A percentile compares a stretch with the other conserved stretches of the same genome.
Conservation (phyloP, 1,284 basidiomycete genomes). For the Fomitopsis pinicola region DNA sequence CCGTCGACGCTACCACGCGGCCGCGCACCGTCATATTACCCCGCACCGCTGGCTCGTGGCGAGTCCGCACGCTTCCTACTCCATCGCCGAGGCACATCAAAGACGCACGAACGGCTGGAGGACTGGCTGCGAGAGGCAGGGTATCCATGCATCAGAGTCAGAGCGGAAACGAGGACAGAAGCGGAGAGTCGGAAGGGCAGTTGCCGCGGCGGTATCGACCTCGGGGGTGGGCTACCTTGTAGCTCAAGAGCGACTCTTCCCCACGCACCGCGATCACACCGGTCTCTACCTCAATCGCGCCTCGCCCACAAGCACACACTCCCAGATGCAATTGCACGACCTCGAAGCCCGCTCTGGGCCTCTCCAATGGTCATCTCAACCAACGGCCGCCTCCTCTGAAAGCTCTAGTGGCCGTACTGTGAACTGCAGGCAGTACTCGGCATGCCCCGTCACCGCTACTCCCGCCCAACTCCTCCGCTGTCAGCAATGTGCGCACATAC, state of each 20-base stretch:
- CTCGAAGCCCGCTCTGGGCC: constrained; percentile 9
- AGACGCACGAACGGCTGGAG: constrained; percentile 76
- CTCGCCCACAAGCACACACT: constrained; percentile 22
- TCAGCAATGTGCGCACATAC: no score
- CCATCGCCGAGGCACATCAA: constrained; percentile 71
- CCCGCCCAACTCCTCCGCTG: no score
- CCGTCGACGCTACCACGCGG: constrained; percentile 28
- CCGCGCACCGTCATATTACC: constrained; percentile 41
- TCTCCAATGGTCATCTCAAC: constrained; percentile 14
- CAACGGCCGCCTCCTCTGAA: constrained; percentile 14
- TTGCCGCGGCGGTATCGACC: constrained; percentile 40
- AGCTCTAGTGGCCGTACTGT: constrained; percentile 13
- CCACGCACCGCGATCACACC: constrained; percentile 5
- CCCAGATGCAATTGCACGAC: constrained; percentile 1
- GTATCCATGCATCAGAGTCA: constrained; percentile 82
- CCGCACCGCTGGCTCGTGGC: constrained; percentile 38
- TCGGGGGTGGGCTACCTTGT: constrained; percentile 47
- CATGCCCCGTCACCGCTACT: no score
- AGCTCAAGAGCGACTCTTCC: not conserved
- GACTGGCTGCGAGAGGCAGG: constrained; percentile 81
- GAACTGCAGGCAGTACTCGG: no score
- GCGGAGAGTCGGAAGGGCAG: constrained; percentile 20
- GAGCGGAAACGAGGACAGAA: constrained; percentile 42
- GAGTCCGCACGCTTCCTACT: constrained; percentile 54
- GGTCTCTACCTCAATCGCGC: constrained; percentile 31